These are phyloP conservation scores for Dysphania ambrosioides DNA, from an alignment of 148 eudicot genomes.

Conservation along the genomic window DNA sequence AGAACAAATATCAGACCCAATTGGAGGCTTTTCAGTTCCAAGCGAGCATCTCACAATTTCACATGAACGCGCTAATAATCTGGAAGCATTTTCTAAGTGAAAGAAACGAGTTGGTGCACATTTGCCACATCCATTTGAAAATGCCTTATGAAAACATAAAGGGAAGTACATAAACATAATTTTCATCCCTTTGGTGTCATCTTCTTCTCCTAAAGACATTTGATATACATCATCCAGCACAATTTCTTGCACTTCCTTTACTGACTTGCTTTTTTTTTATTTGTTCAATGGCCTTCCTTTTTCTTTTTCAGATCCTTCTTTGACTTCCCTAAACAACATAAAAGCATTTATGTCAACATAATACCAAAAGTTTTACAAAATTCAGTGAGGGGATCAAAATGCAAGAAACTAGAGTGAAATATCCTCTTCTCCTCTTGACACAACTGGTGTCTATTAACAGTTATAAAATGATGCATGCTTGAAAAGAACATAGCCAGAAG, in stretches of 20 bases:
- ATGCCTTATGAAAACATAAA: conserved; percentile 6
- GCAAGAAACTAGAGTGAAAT: neutral
- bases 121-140: too few species aligned
- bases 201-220: conserved; percentile 80
- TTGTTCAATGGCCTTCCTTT: conserved; percentile 30
- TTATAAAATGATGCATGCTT: neutral
- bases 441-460: neutral
- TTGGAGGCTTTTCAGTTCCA: too few species aligned
- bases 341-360: neutral
- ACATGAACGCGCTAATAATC: too few species aligned
- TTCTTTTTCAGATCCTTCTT: conserved; percentile 42
- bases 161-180: conserved; percentile 40
- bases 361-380: neutral
- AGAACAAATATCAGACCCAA: too few species aligned
- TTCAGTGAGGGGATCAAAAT: neutral
- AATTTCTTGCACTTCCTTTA: conserved; percentile 31
- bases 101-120: too few species aligned
- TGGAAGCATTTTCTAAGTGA: too few species aligned
- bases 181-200: conserved; percentile 73
- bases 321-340: conserved; percentile 39
- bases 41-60: too few species aligned
- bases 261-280: conserved; percentile 29
- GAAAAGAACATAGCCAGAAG: neutral
- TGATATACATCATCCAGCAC: conserved; percentile 45
- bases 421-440: neutral